Conservation (phyloP, 2,329 filamentous ascomycete genomes). For the Trichophyton benhamiae region DNA sequence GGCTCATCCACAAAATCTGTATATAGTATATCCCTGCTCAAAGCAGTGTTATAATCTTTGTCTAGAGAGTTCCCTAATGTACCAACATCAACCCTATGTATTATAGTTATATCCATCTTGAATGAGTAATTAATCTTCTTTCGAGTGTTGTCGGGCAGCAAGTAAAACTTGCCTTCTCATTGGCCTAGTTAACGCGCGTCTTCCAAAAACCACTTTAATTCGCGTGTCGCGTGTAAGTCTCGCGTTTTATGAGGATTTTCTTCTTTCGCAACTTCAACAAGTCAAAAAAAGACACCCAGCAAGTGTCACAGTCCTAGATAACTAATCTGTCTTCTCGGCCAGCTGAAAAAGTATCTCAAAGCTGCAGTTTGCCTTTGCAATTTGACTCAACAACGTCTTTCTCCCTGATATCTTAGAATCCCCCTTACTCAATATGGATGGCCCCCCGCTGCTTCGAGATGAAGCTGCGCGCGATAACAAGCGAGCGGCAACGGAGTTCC, state of each 20-base stretch:
- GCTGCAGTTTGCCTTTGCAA: neutral
- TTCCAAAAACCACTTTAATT: slow-evolving; percentile 14
- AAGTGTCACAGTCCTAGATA: neutral
- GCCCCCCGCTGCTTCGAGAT: slow-evolving; percentile 5
- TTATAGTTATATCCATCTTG: slow-evolving; percentile 1
- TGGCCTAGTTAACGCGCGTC: neutral
- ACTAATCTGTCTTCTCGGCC: neutral
- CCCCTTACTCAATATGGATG: slow-evolving; percentile 3
- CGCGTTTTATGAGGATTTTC: slow-evolving; percentile 2
- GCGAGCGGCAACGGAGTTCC: slow-evolving; percentile 78
- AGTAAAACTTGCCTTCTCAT: neutral
- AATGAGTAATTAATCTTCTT: neutral
- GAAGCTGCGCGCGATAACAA: slow-evolving; percentile 58
- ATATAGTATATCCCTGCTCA: neutral
- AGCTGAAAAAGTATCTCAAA: neutral
- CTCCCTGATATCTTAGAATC: neutral
- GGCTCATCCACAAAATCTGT: neutral
- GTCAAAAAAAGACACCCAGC: neutral
- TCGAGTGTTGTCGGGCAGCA: neutral
- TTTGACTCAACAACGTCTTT: neutral
- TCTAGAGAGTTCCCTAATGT: neutral
- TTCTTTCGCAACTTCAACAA: neutral
- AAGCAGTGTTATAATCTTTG: neutral
- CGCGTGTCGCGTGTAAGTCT: slow-evolving; percentile 9
- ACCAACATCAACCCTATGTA: slow-evolving; percentile 1